Evolutionary conservation across 169 alveolate species (phyloP).

Genomic region (Plasmodium adleri): DNA sequence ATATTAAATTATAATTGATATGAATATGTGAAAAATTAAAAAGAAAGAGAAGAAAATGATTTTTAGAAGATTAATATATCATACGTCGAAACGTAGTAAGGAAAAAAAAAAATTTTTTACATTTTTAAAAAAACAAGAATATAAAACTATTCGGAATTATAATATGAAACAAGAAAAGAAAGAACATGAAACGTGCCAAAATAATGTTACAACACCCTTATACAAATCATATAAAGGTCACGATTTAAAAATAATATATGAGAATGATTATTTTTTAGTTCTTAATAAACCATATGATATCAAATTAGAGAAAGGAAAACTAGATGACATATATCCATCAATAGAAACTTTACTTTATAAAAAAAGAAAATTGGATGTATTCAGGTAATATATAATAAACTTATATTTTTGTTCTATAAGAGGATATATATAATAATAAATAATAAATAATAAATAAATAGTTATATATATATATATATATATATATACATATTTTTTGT

Average conservation of each 20-base stretch:
- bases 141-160: background rate
- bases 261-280: conserved; percentile 60
- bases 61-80: conserved; percentile 17
- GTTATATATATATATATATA: background rate
- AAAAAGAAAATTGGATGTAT: conserved; percentile 30
- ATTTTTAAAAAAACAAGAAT: conserved; percentile 14
- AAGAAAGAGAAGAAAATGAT: conserved; percentile 44
- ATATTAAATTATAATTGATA: no score
- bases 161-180: background rate
- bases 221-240: conserved; percentile 68
- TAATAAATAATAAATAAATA: background rate
- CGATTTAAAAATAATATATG: conserved; percentile 52
- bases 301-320: conserved; percentile 58
- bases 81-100: conserved; percentile 26
- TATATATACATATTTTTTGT: background rate
- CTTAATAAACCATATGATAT: conserved; percentile 73
- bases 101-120: conserved; percentile 6
- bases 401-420: no score
- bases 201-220: conserved; percentile 4
- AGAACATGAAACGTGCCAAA: background rate
- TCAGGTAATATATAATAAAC: conserved; percentile 22
- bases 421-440: no score
- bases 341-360: conserved; percentile 65
- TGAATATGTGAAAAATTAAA: background rate
- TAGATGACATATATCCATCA: conserved; percentile 66